A percentile compares a stretch with the other conserved stretches of the same genome.
Evolutionary conservation across 2,329 filamentous ascomycete species (phyloP).

Genomic region (Penicillium palitans): DNA sequence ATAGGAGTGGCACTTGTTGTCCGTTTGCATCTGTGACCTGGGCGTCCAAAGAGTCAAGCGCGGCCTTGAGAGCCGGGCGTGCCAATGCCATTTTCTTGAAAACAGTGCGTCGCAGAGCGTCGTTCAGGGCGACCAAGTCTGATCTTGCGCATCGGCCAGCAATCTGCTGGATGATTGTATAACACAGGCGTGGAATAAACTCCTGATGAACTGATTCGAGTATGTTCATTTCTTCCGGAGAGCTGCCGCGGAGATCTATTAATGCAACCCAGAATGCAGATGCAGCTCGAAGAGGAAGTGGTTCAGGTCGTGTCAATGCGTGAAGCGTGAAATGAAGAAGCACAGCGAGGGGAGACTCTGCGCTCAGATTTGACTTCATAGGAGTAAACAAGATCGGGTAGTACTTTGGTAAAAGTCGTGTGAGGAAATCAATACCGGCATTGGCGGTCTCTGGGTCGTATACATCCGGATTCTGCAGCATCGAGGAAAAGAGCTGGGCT

Average conservation of each 20-base stretch:
- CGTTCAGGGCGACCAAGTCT: slow-evolving; percentile 45
- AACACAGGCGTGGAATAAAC: slow-evolving; percentile 40
- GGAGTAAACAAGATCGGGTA: slow-evolving; percentile 40
- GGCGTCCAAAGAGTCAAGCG: slow-evolving; percentile 35
- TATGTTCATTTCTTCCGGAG: slow-evolving; percentile 22
- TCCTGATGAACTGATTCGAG: slow-evolving; percentile 36
- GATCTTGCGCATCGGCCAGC: slow-evolving; percentile 48
- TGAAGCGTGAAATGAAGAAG: slow-evolving; percentile 45
- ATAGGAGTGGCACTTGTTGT: slow-evolving; percentile 24
- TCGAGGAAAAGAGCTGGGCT: slow-evolving; percentile 40
- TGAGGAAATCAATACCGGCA: slow-evolving; percentile 48
- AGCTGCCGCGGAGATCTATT: slow-evolving; percentile 34
- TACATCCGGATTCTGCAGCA: slow-evolving; percentile 35
- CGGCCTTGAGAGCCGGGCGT: slow-evolving; percentile 38
- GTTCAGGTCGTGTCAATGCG: slow-evolving; percentile 44
- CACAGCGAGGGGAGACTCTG: slow-evolving; percentile 31
- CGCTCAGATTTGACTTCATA: slow-evolving; percentile 17
- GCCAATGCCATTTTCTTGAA: slow-evolving; percentile 46
- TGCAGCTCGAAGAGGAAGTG: slow-evolving; percentile 49
- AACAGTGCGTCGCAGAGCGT: slow-evolving; percentile 43
- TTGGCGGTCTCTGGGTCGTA: slow-evolving; percentile 47
- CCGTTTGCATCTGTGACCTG: slow-evolving; percentile 23
- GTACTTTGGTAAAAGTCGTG: slow-evolving; percentile 46
- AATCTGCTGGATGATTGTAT: slow-evolving; percentile 43
- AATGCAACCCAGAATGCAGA: slow-evolving; percentile 47